A percentile compares a stretch with the other conserved stretches of the same genome.
phyloP scores from a whole-genome alignment of 768 basidiomycete species.

The Rubroboletus pulcherrimus region DNA sequence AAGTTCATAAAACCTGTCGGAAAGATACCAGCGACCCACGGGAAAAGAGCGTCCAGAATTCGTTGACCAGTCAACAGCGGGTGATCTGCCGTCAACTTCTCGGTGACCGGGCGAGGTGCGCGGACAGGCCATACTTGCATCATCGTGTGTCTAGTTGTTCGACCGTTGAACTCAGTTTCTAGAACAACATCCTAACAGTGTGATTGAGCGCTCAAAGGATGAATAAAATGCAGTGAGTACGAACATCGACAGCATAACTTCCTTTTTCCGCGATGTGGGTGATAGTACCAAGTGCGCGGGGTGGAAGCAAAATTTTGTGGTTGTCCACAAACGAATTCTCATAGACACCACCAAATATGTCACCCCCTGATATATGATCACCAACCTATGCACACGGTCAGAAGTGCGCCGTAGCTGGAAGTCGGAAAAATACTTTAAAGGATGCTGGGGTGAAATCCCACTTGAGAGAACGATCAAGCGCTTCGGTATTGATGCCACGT shows the following conservation, averaged over 20 bases:
- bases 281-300: slow-evolving; percentile 92
- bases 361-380: slow-evolving; percentile 95
- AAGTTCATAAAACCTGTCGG: neutral
- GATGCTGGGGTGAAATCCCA: slow-evolving; percentile 93
- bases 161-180: slow-evolving; percentile 97
- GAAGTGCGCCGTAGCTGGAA: slow-evolving; percentile 1
- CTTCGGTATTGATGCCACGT: slow-evolving; percentile 96
- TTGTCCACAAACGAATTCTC: slow-evolving; percentile 96
- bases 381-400: slow-evolving; percentile 57
- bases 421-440: slow-evolving; percentile 54
- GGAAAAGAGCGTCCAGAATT: slow-evolving; percentile 95
- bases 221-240: slow-evolving; percentile 22
- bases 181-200: slow-evolving; percentile 77
- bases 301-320: slow-evolving; percentile 96
- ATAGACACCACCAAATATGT: slow-evolving; percentile 92
- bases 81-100: slow-evolving; percentile 90
- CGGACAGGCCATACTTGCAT: slow-evolving; percentile 99
- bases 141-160: slow-evolving; percentile 88
- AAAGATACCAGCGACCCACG: slow-evolving; percentile 46
- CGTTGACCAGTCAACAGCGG: slow-evolving; percentile 96
- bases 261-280: slow-evolving; percentile 93
- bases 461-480: slow-evolving; percentile 78
- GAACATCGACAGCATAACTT: slow-evolving; percentile 84
- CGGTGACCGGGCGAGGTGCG: slow-evolving; percentile 91
- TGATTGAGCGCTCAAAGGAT: neutral